Conservation (phyloP, 352 stramenopile genomes). For the Thraustotheca clavata region DNA sequence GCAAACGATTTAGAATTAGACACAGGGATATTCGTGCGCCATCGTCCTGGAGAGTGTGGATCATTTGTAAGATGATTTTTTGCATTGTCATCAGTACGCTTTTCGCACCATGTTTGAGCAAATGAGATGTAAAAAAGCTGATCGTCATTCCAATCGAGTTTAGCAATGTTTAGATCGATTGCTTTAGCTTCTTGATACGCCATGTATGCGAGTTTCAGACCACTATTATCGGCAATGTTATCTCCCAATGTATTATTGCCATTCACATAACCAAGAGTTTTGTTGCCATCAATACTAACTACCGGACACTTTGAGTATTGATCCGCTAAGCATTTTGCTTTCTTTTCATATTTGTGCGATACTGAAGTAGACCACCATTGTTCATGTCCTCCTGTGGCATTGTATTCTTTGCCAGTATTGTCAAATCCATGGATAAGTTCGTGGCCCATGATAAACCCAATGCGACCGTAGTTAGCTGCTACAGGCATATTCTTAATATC, state of each 20-base stretch:
- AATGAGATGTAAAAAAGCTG: slow-evolving; percentile 63
- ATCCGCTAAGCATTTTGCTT: slow-evolving; percentile 41
- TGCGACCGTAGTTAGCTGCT: slow-evolving; percentile 88
- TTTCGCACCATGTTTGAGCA: slow-evolving; percentile 58
- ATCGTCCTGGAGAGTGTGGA: slow-evolving; percentile 50
- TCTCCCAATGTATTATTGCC: slow-evolving; percentile 87
- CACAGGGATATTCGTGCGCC: slow-evolving; percentile 50
- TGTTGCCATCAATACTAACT: slow-evolving; percentile 28
- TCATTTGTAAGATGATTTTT: slow-evolving; percentile 44
- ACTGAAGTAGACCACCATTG: slow-evolving; percentile 86
- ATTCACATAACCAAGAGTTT: slow-evolving; percentile 58
- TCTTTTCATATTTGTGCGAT: slow-evolving; percentile 36
- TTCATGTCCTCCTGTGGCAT: slow-evolving; percentile 73
- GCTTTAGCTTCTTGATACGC: slow-evolving; percentile 63
- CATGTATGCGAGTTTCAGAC: slow-evolving; percentile 73
- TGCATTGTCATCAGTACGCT: slow-evolving; percentile 33
- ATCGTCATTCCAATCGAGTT: slow-evolving; percentile 29
- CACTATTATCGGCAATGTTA: slow-evolving; percentile 89
- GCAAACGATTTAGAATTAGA: slow-evolving; percentile 64
- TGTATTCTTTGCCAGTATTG: slow-evolving; percentile 86
- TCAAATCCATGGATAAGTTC: slow-evolving; percentile 94
- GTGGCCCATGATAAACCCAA: slow-evolving; percentile 90
- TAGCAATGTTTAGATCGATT: slow-evolving; percentile 7
- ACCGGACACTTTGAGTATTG: slow-evolving; percentile 59
- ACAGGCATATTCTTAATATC: slow-evolving; percentile 61